A percentile compares a stretch with the other conserved stretches of the same genome.
Evolutionary conservation across 495 filamentous ascomycete genomes (phyloP).

Genomic region (Penicillium bovifimosum): DNA sequence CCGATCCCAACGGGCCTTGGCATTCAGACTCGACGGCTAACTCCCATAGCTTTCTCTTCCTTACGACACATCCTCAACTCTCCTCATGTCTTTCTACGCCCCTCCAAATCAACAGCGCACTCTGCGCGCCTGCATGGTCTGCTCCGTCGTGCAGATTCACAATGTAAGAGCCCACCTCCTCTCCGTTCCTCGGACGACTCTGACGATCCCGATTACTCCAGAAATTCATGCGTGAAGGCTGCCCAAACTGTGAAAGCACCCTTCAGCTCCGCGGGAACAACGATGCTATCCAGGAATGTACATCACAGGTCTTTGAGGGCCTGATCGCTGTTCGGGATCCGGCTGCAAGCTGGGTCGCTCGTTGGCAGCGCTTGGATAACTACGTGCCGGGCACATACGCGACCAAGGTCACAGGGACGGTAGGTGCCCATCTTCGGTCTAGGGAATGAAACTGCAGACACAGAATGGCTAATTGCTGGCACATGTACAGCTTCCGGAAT

Average conservation of each 20-base stretch:
- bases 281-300: slow-evolving; percentile 86
- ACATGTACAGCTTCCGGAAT: slow-evolving; percentile 49
- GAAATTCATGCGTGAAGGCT: slow-evolving; percentile 80
- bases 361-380: slow-evolving; percentile 85
- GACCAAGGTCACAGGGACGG: slow-evolving; percentile 78
- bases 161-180: slow-evolving; percentile 46
- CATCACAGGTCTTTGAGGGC: slow-evolving; percentile 90
- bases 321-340: slow-evolving; percentile 78
- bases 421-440: slow-evolving; percentile 30
- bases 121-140: slow-evolving; percentile 97
- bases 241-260: slow-evolving; percentile 93
- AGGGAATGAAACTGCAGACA: not conserved
- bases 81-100: slow-evolving; percentile 49
- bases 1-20: slow-evolving; percentile 27
- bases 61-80: not conserved
- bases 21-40: slow-evolving; percentile 19
- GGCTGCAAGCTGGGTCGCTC: slow-evolving; percentile 77
- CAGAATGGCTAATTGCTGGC: not conserved
- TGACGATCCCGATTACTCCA: slow-evolving; percentile 25
- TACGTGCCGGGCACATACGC: slow-evolving; percentile 88
- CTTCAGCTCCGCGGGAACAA: slow-evolving; percentile 70
- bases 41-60: slow-evolving; percentile 1
- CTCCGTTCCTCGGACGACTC: not conserved
- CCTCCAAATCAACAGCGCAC: slow-evolving; percentile 65
- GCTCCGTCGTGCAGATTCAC: slow-evolving; percentile 80